A percentile compares a stretch with the other conserved stretches of the same genome.
Evolutionary conservation across 2,329 filamentous ascomycete genomes (phyloP).

Genomic region (Microthyrium microscopicum): DNA sequence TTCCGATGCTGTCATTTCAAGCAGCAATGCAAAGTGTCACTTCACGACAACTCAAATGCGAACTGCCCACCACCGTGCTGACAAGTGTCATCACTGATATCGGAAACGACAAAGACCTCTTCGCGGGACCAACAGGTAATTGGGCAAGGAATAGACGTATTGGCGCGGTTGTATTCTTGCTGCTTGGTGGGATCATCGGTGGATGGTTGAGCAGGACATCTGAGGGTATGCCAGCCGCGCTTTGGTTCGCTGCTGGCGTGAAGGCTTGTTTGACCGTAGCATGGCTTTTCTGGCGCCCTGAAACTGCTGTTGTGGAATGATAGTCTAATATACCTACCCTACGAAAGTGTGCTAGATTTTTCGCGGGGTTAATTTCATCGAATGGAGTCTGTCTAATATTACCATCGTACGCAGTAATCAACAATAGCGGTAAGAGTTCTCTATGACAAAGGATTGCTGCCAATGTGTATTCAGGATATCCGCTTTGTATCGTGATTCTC

Average conservation of each 20-base stretch:
- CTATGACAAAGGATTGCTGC: no score
- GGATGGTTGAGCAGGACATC: slow-evolving; percentile 31
- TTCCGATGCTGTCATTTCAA: slow-evolving; percentile 34
- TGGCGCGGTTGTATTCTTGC: slow-evolving; percentile 27
- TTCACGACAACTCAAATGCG: slow-evolving; percentile 33
- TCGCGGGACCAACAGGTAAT: slow-evolving; percentile 31
- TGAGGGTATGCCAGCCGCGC: slow-evolving; percentile 24
- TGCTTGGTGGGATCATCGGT: slow-evolving; percentile 31
- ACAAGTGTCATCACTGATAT: slow-evolving; percentile 40
- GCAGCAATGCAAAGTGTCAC: slow-evolving; percentile 36
- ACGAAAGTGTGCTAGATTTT: no score
- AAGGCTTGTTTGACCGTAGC: slow-evolving; percentile 25
- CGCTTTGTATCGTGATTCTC: no score
- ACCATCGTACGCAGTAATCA: no score
- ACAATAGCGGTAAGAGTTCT: no score
- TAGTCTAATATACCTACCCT: no score
- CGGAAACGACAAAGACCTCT: slow-evolving; percentile 32
- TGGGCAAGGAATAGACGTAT: slow-evolving; percentile 34
- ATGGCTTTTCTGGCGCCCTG: slow-evolving; percentile 3
- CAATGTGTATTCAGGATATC: no score
- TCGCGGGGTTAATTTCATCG: no score
- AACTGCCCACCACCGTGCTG: slow-evolving; percentile 37
- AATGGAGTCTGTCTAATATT: no score
- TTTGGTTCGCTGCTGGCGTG: slow-evolving; percentile 31
- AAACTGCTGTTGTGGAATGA: no score